A percentile compares a stretch with the other conserved stretches of the same genome.
These are phyloP conservation scores for Scedosporium boydii DNA, from an alignment of 2,329 filamentous ascomycete species.

Conservation along the genomic window DNA sequence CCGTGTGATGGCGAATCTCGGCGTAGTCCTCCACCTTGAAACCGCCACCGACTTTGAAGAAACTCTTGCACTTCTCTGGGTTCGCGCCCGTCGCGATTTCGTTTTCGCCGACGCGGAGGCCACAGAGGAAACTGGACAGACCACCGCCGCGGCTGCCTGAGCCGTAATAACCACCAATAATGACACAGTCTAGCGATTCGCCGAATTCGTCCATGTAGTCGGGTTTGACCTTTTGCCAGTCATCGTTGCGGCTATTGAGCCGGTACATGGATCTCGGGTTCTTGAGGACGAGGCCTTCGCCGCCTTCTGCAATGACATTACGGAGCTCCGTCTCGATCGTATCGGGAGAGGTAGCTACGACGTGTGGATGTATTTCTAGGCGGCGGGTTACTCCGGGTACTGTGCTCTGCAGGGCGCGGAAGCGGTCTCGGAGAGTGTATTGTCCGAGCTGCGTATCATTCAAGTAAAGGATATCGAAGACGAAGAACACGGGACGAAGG, in stretches of 20 bases:
- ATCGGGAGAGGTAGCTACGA: slow-evolving; percentile 53
- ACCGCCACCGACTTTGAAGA: slow-evolving; percentile 96
- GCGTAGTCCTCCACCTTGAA: slow-evolving; percentile 80
- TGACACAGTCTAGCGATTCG: slow-evolving; percentile 79
- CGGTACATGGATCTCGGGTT: slow-evolving; percentile 82
- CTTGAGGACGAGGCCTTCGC: slow-evolving; percentile 87
- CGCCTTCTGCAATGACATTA: slow-evolving; percentile 74
- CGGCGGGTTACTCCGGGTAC: slow-evolving; percentile 63
- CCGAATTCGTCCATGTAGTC: slow-evolving; percentile 98
- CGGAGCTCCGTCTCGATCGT: slow-evolving; percentile 74
- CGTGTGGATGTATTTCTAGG: slow-evolving; percentile 72
- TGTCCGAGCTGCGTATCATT: slow-evolving; percentile 72
- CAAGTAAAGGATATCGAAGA: slow-evolving; percentile 87
- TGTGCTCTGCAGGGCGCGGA: slow-evolving; percentile 62
- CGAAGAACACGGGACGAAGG: slow-evolving; percentile 62
- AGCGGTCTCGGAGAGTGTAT: slow-evolving; percentile 75
- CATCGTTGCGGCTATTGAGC: slow-evolving; percentile 82
- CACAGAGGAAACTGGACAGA: slow-evolving; percentile 84
- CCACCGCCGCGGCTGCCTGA: slow-evolving; percentile 74
- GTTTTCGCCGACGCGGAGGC: slow-evolving; percentile 64
- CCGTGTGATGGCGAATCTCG: slow-evolving; percentile 70
- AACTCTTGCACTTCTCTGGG: slow-evolving; percentile 77
- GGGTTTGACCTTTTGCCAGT: slow-evolving; percentile 98
- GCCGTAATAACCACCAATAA: slow-evolving; percentile 90
- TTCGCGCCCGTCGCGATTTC: slow-evolving; percentile 49